These are phyloP conservation scores for Mollisiaceae sp. DNA, from an alignment of 2,329 filamentous ascomycete genomes.

Conservation along the genomic window DNA sequence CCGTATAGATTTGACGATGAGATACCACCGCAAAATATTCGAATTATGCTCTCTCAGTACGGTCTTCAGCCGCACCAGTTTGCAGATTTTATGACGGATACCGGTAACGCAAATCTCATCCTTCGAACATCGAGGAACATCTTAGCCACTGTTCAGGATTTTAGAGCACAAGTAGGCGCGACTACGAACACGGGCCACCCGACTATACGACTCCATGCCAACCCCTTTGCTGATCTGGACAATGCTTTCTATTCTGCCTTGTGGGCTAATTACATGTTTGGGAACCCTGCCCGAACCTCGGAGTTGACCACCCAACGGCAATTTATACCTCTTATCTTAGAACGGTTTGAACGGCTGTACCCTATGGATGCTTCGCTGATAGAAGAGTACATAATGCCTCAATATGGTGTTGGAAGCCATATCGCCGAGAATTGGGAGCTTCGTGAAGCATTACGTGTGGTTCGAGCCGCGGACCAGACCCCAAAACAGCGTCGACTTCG, in stretches of 20 bases:
- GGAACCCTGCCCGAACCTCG: slow-evolving; percentile 31
- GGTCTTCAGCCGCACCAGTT: slow-evolving; percentile 49
- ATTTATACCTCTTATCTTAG: slow-evolving; percentile 44
- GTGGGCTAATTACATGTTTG: slow-evolving; percentile 46
- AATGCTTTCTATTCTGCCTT: slow-evolving; percentile 47
- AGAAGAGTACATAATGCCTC: slow-evolving; percentile 44
- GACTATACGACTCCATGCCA: slow-evolving; percentile 39
- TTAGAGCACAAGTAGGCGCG: slow-evolving; percentile 42
- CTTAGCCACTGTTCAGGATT: slow-evolving; percentile 68
- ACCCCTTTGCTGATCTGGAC: slow-evolving; percentile 43
- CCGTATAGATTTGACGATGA: slow-evolving; percentile 76
- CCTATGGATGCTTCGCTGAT: slow-evolving; percentile 47
- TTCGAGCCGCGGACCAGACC: slow-evolving; percentile 60
- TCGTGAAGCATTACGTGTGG: slow-evolving; percentile 57
- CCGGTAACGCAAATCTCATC: slow-evolving; percentile 69
- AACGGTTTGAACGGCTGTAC: slow-evolving; percentile 44
- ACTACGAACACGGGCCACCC: slow-evolving; percentile 44
- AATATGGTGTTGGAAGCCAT: slow-evolving; percentile 41
- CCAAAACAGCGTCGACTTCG: slow-evolving; percentile 51
- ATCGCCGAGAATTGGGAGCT: slow-evolving; percentile 45
- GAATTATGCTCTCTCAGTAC: slow-evolving; percentile 58
- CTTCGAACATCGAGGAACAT: slow-evolving; percentile 83
- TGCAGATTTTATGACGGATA: slow-evolving; percentile 65
- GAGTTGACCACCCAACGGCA: slow-evolving; percentile 37
- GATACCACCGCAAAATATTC: slow-evolving; percentile 63